Conservation (phyloP, 2,329 filamentous ascomycete species). For the Fusarium udum region DNA sequence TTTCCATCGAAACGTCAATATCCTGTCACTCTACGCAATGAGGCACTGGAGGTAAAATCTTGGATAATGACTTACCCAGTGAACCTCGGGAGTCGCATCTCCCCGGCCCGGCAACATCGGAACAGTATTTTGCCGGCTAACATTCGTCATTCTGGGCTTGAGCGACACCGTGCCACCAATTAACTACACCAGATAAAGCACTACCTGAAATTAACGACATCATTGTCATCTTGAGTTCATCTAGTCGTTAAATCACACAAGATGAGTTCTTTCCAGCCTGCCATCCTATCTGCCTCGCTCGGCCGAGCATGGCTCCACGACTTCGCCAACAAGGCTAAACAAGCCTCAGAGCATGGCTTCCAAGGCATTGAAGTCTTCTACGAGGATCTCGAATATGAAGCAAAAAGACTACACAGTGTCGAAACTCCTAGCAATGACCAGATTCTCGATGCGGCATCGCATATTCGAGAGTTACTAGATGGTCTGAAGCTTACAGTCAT, state of each 20-base stretch:
- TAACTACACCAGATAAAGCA: no score
- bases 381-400: constrained; percentile 10
- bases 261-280: background rate
- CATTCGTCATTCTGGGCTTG: background rate
- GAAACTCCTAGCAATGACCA: background rate
- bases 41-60: no score
- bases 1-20: background rate
- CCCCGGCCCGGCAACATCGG: background rate
- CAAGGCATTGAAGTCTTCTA: constrained; percentile 16
- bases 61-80: background rate
- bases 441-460: background rate
- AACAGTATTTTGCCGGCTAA: constrained; percentile 6
- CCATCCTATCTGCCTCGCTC: constrained; percentile 4
- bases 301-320: constrained; percentile 14
- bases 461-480: background rate
- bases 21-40: accelerated
- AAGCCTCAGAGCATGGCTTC: background rate
- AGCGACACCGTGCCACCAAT: accelerated
- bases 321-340: background rate
- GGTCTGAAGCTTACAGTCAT: background rate
- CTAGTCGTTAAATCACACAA: background rate
- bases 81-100: background rate
- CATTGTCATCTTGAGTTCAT: accelerated
- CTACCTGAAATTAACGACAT: accelerated
- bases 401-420: background rate